These are phyloP conservation scores for Leishmania turanica DNA, from an alignment of 208 protist species.

Conservation along the genomic window DNA sequence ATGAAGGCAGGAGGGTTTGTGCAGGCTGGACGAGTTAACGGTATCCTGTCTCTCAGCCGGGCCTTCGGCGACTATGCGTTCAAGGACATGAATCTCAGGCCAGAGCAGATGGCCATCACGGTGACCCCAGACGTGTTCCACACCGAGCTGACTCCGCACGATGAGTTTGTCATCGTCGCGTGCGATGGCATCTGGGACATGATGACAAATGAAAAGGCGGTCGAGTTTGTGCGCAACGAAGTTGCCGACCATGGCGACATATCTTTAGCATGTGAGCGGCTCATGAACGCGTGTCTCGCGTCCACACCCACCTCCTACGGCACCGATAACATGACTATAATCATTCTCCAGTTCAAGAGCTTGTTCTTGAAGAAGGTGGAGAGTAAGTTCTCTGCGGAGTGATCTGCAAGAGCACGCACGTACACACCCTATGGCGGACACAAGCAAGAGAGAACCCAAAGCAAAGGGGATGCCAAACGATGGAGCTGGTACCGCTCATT, in stretches of 20 bases:
- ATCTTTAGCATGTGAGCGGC: conserved; percentile 82
- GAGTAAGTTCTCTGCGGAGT: conserved; percentile 33
- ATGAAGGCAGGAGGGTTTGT: conserved; percentile 90
- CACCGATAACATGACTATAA: conserved; percentile 93
- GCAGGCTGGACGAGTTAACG: conserved; percentile 92
- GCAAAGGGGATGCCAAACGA: background rate
- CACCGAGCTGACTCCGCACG: conserved; percentile 75
- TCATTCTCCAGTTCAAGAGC: conserved; percentile 92
- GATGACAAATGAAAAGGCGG: conserved; percentile 89
- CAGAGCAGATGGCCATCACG: conserved; percentile 80
- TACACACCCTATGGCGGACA: background rate
- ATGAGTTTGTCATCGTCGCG: conserved; percentile 94
- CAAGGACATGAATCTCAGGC: conserved; percentile 72
- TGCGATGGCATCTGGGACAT: conserved; percentile 95
- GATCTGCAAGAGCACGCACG: background rate
- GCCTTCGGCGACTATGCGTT: conserved; percentile 96
- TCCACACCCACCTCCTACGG: conserved; percentile 67
- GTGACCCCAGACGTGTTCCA: conserved; percentile 74
- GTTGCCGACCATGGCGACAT: conserved; percentile 84
- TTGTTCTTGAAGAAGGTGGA: conserved; percentile 84
- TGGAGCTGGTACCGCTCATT: background rate
- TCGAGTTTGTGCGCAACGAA: conserved; percentile 89
- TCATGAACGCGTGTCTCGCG: conserved; percentile 85
- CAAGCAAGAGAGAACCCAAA: conserved; percentile 2
- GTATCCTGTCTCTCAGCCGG: conserved; percentile 94